Conservation (phyloP, 2,329 filamentous ascomycete species). For the Zalaria sp. region DNA sequence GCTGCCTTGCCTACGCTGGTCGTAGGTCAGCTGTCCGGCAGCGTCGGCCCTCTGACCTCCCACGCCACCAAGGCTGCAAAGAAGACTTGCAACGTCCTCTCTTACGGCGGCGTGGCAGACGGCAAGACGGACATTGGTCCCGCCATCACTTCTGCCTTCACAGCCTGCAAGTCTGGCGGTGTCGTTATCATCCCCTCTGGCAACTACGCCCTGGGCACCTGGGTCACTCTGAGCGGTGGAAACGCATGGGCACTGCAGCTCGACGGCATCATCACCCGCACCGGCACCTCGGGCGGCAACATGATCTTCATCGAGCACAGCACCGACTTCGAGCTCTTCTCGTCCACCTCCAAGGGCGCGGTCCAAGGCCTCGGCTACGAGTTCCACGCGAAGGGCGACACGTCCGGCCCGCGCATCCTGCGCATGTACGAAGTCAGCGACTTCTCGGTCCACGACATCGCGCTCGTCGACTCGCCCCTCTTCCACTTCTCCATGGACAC, state of each 20-base stretch:
- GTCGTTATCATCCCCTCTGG: conserved; percentile 36
- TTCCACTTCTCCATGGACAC: conserved; percentile 39
- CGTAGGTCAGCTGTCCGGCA: conserved; percentile 22
- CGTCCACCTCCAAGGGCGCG: conserved; percentile 35
- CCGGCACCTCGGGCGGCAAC: conserved; percentile 35
- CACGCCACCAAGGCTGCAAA: conserved; percentile 28
- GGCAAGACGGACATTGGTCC: conserved; percentile 37
- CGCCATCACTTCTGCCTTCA: conserved; percentile 33
- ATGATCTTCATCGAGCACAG: conserved; percentile 39
- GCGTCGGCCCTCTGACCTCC: conserved; percentile 31
- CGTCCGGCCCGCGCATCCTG: conserved; percentile 30
- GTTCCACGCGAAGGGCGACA: conserved; percentile 28
- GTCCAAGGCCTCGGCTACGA: conserved; percentile 39
- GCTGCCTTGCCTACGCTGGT: conserved; percentile 14
- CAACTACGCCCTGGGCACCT: conserved; percentile 35
- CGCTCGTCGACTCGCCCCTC: conserved; percentile 33
- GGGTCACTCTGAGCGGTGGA: conserved; percentile 34
- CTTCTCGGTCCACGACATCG: conserved; percentile 36
- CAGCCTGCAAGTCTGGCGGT: conserved; percentile 36
- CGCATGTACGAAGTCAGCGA: conserved; percentile 30
- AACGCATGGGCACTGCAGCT: conserved; percentile 36
- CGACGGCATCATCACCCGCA: conserved; percentile 39
- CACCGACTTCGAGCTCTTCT: conserved; percentile 40
- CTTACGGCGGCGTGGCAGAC: conserved; percentile 38
- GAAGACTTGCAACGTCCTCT: conserved; percentile 38